These are phyloP conservation scores for Entoloma clypeatum DNA, from an alignment of 1,284 basidiomycete genomes.

Conservation along the genomic window DNA sequence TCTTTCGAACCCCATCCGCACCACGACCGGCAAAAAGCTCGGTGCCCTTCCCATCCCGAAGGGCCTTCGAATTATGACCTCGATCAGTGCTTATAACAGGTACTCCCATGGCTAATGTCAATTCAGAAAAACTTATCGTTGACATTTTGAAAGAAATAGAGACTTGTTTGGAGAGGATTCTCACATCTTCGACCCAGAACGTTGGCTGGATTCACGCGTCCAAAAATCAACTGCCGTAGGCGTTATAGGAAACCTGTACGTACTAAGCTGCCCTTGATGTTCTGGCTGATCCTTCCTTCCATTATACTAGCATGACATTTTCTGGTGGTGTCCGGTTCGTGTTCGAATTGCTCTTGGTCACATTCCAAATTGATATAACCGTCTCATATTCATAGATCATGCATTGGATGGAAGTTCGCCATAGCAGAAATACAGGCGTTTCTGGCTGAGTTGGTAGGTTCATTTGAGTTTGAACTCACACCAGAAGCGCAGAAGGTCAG, in stretches of 20 bases:
- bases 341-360: not conserved
- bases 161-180: slow-evolving; percentile 50
- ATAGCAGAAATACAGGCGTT: slow-evolving; percentile 49
- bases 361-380: not conserved
- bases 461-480: slow-evolving; percentile 45
- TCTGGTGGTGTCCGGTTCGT: slow-evolving; percentile 36
- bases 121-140: slow-evolving; percentile 5
- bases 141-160: slow-evolving; percentile 33
- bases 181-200: slow-evolving; percentile 46
- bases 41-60: slow-evolving; percentile 35
- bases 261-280: slow-evolving; percentile 4
- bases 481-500: slow-evolving; percentile 35
- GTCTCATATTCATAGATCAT: slow-evolving; percentile 23
- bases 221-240: slow-evolving; percentile 40
- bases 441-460: slow-evolving; percentile 42
- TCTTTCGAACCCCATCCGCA: slow-evolving; percentile 38
- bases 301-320: slow-evolving; percentile 40
- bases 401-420: slow-evolving; percentile 52
- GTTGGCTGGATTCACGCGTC: slow-evolving; percentile 40
- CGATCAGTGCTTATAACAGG: slow-evolving; percentile 42
- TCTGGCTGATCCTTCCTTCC: slow-evolving; percentile 3
- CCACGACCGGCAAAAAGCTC: slow-evolving; percentile 32
- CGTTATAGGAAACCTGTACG: slow-evolving; percentile 51
- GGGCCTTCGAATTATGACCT: slow-evolving; percentile 32
- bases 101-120: slow-evolving; percentile 12